Conservation (phyloP, 441 rosid species). For the Syzygium syzygioides region DNA sequence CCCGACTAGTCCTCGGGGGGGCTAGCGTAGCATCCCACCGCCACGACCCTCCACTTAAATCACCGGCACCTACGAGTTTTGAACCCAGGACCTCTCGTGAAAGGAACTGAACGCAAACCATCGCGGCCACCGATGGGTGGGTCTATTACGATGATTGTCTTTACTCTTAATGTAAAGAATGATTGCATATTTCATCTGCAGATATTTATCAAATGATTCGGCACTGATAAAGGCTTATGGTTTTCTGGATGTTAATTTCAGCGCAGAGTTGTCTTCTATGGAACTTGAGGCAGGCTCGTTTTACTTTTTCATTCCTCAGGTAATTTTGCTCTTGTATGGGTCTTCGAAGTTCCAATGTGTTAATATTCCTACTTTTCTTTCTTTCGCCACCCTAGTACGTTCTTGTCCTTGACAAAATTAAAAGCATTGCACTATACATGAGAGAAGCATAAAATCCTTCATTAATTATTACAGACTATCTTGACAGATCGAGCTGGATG, state of each 20-base stretch:
- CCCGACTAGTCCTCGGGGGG: too few relatives aligned
- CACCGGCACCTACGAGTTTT: too few relatives aligned
- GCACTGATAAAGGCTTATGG: constrained; percentile 57
- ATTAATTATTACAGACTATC: neutral
- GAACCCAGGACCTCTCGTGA: too few relatives aligned
- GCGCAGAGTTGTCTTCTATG: constrained; percentile 32
- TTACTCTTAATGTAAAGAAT: constrained; percentile 10
- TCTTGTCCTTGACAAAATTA: neutral
- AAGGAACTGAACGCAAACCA: too few relatives aligned
- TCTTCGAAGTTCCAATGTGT: neutral
- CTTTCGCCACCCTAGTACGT: neutral
- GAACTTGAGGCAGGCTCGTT: constrained; percentile 59
- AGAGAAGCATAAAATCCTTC: constrained; percentile 5
- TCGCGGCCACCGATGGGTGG: too few relatives aligned
- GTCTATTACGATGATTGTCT: neutral
- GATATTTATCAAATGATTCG: constrained; percentile 73
- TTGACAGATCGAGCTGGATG: constrained; percentile 83
- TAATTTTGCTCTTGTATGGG: constrained; percentile 15
- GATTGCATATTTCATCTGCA: constrained; percentile 38
- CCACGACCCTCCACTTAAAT: too few relatives aligned
- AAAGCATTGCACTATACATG: neutral
- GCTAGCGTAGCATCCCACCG: too few relatives aligned
- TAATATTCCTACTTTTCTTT: neutral
- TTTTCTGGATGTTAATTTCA: constrained; percentile 53
- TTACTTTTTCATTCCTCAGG: constrained; percentile 87